phyloP scores from a whole-genome alignment of 352 stramenopile species.

The Pythium aquatile region DNA sequence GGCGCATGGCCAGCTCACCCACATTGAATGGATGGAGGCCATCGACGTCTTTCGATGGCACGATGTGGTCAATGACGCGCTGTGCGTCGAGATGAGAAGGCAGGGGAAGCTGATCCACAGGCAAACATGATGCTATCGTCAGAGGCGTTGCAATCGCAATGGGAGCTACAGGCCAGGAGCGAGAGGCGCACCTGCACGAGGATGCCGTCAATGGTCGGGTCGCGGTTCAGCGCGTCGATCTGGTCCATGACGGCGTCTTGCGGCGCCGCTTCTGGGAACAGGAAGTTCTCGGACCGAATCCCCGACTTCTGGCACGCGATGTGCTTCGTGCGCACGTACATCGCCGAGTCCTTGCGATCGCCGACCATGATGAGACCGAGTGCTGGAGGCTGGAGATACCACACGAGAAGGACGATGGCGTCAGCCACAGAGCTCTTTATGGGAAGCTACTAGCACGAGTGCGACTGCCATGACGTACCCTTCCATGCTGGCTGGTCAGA shows the following conservation, averaged over 20 bases:
- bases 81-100: constrained; percentile 93
- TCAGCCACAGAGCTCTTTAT: constrained; percentile 1
- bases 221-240: constrained; percentile 71
- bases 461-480: constrained; percentile 31
- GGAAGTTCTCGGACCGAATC: constrained; percentile 90
- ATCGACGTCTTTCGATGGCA: constrained; percentile 97
- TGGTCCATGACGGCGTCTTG: constrained; percentile 61
- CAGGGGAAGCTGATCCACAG: constrained; percentile 75
- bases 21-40: constrained; percentile 98
- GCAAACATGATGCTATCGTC: no score
- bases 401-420: not conserved
- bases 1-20: constrained; percentile 86
- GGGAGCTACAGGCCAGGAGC: no score
- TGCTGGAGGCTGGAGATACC: constrained; percentile 71
- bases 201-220: constrained; percentile 82
- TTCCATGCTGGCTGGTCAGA: constrained; percentile 47
- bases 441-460: not conserved
- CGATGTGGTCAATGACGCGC: constrained; percentile 92
- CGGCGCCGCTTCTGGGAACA: constrained; percentile 60
- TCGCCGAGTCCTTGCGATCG: constrained; percentile 92
- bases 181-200: constrained; percentile 69
- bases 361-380: constrained; percentile 98
- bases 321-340: constrained; percentile 99
- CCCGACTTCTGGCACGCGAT: constrained; percentile 93
- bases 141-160: no score